Evolutionary conservation across 2,329 filamentous ascomycete species (phyloP), one percentile per base, ranked within the genome.

Genomic region (Atkinsonella texensis): DNA sequence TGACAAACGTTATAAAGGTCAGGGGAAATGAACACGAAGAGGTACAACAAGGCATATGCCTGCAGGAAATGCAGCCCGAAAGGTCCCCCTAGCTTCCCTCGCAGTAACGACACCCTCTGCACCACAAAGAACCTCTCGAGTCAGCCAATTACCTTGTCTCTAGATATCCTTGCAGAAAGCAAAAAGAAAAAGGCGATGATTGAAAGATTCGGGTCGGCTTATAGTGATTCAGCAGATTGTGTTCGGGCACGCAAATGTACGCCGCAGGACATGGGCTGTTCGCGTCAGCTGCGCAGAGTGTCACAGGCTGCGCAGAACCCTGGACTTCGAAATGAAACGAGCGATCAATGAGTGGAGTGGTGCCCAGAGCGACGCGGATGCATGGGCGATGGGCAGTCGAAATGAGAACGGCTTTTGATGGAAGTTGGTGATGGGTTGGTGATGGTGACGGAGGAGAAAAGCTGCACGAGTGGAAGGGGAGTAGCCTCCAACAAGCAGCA

Each of bases 41-140:
- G 67, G 66, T 70, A 70, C 68, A 70, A 62, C 61, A 32, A 61
- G 65, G 65, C 64, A 58, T 58, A 59, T 58, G 62, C 65, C 63
- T 61, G 62, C 61, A 66, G 61, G 51, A 53, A 50, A 46, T 41
- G 61, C 55, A 63, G 58, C 63, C 66, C 62, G 58, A 60, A 62
- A 10, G 58, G 55, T 66, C 67, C 67, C 61, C 65, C 66, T 64
- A 64, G 60, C 59, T 63, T 64, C 62, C 64, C 57, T 60, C 62
- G 60, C 63, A 66, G 62, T 61, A 62, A 61, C 46, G 42, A 52
- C 50, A 64, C 63, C 59, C 62, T 59, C 57, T 58, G 60, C 55
- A 61, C 62, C 63, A 64, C 28, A 28, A 28, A 28, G 28, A 57
- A 52, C 53, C 41, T 59, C 60, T 57, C 50, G 32, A 54, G 60